phyloP scores from a whole-genome alignment of 2,329 filamentous ascomycete species.

The Claviceps sp. region DNA sequence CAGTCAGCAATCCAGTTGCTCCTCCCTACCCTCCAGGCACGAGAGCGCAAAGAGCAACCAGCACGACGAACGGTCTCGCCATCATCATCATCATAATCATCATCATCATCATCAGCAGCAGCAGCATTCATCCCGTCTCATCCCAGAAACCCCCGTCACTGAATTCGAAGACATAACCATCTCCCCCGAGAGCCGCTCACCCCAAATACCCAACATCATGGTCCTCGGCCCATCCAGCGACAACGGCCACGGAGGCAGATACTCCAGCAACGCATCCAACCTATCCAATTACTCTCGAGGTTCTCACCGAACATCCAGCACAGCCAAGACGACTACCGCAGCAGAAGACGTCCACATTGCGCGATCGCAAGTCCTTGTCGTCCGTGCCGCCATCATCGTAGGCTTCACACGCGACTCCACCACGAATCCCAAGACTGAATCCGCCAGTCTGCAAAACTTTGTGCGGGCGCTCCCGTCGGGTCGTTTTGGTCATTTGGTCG shows the following conservation, averaged over 20 bases:
- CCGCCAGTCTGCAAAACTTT: constrained; percentile 54
- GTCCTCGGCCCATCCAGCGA: constrained; percentile 61
- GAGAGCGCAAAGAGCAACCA: constrained; percentile 35
- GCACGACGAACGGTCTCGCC: constrained; percentile 35
- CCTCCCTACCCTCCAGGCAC: constrained; percentile 36
- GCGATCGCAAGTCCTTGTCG: constrained; percentile 63
- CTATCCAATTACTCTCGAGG: constrained; percentile 68
- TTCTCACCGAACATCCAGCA: constrained; percentile 52
- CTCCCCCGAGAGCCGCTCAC: constrained; percentile 64
- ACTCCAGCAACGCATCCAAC: constrained; percentile 71
- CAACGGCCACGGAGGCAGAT: constrained; percentile 49
- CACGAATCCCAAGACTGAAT: constrained; percentile 29
- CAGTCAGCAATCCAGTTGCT: constrained; percentile 37
- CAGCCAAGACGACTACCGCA: constrained; percentile 54
- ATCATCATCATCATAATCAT: constrained; percentile 10
- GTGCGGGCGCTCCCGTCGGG: constrained; percentile 62
- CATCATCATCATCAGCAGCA: constrained; percentile 17
- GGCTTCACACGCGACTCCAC: constrained; percentile 56
- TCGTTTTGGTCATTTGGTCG: constrained; percentile 61
- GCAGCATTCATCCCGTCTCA: constrained; percentile 24
- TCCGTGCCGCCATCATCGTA: constrained; percentile 75
- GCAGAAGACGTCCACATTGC: constrained; percentile 65
- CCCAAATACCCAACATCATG: constrained; percentile 73
- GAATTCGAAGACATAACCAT: constrained; percentile 87
- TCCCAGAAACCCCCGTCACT: constrained; percentile 84